Evolutionary conservation across 1,284 basidiomycete species (phyloP).

Genomic region (Trichosporon ovoides): DNA sequence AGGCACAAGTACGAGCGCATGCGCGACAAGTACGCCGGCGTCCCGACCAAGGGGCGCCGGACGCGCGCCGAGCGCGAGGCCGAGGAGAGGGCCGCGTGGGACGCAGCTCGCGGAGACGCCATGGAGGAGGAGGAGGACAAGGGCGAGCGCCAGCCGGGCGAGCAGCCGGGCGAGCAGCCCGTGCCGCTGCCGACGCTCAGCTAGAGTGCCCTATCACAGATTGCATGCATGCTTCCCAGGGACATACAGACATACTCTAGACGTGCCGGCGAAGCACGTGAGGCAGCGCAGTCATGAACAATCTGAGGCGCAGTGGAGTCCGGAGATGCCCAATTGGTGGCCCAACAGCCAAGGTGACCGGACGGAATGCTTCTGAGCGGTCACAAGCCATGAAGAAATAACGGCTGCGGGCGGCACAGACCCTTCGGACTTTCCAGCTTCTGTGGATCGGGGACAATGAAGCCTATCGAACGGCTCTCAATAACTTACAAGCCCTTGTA

Average conservation of each 20-base stretch:
- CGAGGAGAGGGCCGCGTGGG: slow-evolving; percentile 9
- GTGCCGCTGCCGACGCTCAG: not conserved
- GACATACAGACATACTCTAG: not conserved
- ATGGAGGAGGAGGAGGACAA: not conserved
- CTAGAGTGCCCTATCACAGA: not conserved
- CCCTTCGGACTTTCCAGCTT: too few relatives aligned
- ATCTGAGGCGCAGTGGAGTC: too few relatives aligned
- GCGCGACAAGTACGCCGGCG: slow-evolving; percentile 71
- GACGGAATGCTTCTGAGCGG: too few relatives aligned
- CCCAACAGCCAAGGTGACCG: too few relatives aligned
- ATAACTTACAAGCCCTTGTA: too few relatives aligned
- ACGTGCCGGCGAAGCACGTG: too few relatives aligned
- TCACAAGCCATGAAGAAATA: too few relatives aligned
- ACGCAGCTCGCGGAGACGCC: not conserved
- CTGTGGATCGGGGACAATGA: too few relatives aligned
- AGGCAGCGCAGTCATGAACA: too few relatives aligned
- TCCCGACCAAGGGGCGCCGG: slow-evolving; percentile 47
- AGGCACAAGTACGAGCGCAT: slow-evolving; percentile 74
- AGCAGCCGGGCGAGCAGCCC: not conserved
- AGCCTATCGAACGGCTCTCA: too few relatives aligned
- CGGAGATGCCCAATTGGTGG: too few relatives aligned
- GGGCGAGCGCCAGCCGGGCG: not conserved
- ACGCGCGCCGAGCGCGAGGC: slow-evolving; percentile 32
- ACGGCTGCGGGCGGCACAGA: too few relatives aligned
- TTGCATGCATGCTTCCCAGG: not conserved